Conservation (phyloP, 495 filamentous ascomycete genomes). For the Xylaria scruposa region DNA sequence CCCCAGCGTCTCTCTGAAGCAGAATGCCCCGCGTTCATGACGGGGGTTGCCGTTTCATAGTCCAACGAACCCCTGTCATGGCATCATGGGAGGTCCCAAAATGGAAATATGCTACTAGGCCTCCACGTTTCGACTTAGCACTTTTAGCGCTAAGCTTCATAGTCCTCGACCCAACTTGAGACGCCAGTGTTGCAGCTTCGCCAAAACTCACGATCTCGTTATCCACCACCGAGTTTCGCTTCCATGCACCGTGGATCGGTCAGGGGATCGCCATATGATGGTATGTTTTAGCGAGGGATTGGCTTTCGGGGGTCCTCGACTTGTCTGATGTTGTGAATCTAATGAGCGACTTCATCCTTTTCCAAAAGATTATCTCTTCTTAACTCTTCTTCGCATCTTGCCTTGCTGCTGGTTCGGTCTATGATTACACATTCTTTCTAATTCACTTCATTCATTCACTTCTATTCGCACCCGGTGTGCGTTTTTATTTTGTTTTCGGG, state of each 20-base stretch:
- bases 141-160: constrained; percentile 20
- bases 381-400: constrained; percentile 30
- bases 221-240: constrained; percentile 14
- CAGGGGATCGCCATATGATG: constrained; percentile 6
- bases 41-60: constrained; percentile 13
- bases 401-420: constrained; percentile 35
- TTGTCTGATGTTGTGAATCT: background rate
- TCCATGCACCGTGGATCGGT: constrained; percentile 5
- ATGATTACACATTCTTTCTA: constrained; percentile 6
- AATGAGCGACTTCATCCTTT: background rate
- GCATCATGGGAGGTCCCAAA: background rate
- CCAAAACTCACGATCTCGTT: constrained; percentile 7
- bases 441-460: constrained; percentile 29
- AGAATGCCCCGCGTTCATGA: background rate
- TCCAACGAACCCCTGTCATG: constrained; percentile 9
- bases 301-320: background rate
- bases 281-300: constrained; percentile 14
- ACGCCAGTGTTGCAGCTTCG: constrained; percentile 21
- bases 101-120: constrained; percentile 2
- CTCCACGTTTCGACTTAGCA: constrained; percentile 15
- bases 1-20: background rate
- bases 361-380: background rate
- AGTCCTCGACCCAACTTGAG: constrained; percentile 24
- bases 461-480: constrained; percentile 51
- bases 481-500: constrained; percentile 31